A percentile compares a stretch with the other conserved stretches of the same genome.
These are phyloP conservation scores for Dioscorea dumetorum DNA, from an alignment of 106 monocot species.

Conservation along the genomic window DNA sequence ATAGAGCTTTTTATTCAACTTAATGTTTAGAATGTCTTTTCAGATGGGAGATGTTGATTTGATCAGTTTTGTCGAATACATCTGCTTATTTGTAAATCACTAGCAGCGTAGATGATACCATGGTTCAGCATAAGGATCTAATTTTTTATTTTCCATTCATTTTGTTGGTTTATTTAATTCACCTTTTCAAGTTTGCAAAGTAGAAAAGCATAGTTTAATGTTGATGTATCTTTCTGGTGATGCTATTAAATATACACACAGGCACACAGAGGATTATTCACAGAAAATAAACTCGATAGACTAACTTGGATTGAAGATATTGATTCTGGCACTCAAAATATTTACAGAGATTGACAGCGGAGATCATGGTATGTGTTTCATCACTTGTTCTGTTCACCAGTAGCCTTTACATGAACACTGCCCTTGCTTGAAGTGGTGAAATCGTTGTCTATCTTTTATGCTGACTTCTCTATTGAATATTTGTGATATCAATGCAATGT, in stretches of 20 bases:
- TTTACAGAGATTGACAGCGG: neutral
- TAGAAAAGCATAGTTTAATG: neutral
- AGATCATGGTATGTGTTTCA: no score
- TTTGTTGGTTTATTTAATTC: no score
- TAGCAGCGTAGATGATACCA: no score
- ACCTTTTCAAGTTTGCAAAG: neutral
- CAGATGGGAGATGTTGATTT: no score
- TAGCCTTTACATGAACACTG: constrained; percentile 44
- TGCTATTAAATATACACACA: neutral
- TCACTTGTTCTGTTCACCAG: constrained; percentile 24
- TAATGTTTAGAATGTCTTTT: no score
- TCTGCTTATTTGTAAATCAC: no score
- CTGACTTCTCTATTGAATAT: constrained; percentile 54
- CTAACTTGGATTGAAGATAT: neutral
- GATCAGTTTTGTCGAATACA: no score
- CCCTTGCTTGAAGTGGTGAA: constrained; percentile 50
- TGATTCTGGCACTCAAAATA: neutral
- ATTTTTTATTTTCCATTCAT: no score
- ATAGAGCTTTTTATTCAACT: no score
- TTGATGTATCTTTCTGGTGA: neutral
- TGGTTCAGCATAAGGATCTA: no score
- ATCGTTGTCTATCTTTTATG: constrained; percentile 48
- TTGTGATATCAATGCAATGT: constrained; percentile 47
- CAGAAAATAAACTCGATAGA: neutral
- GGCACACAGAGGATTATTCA: neutral